phyloP scores from a whole-genome alignment of 2,329 filamentous ascomycete species.

The Alternaria conjuncta region DNA sequence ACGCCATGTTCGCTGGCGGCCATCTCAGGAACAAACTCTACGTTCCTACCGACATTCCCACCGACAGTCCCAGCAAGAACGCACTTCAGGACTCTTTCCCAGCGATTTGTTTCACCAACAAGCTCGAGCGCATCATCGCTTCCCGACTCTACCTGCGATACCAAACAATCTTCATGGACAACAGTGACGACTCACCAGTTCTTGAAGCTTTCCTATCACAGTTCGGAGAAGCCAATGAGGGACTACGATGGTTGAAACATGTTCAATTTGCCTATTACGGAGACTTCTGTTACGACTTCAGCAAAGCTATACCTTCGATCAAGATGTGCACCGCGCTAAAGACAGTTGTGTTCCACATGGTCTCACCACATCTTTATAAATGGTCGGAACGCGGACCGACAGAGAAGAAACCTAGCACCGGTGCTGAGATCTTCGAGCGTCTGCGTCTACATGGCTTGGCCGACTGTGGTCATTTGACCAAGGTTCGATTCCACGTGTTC shows the following conservation, averaged over 20 bases:
- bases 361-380: accelerated
- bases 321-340: neutral
- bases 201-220: neutral
- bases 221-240: neutral
- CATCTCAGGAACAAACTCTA: neutral
- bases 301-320: neutral
- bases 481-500: neutral
- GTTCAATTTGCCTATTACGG: neutral
- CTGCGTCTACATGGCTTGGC: neutral
- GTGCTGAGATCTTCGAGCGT: neutral
- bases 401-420: neutral
- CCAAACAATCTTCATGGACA: neutral
- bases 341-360: neutral
- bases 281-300: neutral
- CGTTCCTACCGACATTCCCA: no score
- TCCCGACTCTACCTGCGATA: neutral
- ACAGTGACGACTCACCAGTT: neutral
- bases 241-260: neutral
- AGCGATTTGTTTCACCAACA: neutral
- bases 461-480: neutral
- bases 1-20: neutral
- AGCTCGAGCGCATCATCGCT: neutral
- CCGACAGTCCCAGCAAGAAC: no score
- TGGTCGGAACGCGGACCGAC: no score
- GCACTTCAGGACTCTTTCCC: neutral